Base-by-base conservation (phyloP, 352 stramenopile species). In the Phytopythium helicoides region DNA sequence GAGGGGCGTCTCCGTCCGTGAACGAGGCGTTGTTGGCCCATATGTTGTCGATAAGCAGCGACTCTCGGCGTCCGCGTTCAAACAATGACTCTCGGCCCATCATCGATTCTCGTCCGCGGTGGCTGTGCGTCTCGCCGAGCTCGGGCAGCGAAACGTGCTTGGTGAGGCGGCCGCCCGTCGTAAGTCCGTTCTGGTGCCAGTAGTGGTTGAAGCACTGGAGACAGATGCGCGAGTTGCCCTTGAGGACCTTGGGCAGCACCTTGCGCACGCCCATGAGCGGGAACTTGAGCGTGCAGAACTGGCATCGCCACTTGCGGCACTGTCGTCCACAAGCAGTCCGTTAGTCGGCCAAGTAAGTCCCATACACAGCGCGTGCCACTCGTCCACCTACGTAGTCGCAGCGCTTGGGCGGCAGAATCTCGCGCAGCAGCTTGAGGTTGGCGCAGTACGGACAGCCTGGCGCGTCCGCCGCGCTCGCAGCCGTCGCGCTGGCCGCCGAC, bases 241-340 rank as follows among this genome's bases (percentile, higher is more conserved):
- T 85, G 31, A 85, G 57, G 42, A 39, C 52, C 56, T 78, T 80
- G 9, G 74, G 66, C 7, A 82, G 61, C 11, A 63, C 61, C 37
- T 73, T 77, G 28, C 64, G 60, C 23, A 64, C 57, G 3, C 62
- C 60, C 18, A 85, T 33, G 34, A 85, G 54, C 36, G 74, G 74
- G 37, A 85, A 76, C 54, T 73, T 76, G 53, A 85, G 68, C 23
- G 74, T 85, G 49, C 74, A 85, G 54, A 85, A 85, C 60, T 82
- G 71, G 48, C 74, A 85, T 47, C 76, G 74, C 62, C 61, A 76
- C 53, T 74, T 54, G 21, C 62, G 67, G 46, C 74, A 85, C 68
- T 82, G 38, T n/a, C 6, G 11, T 9, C 23, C 18, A 54, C 16
- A 38, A 31, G 35, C n/a, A n/a, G n/a, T n/a, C n/a, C n/a, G n/a